Evolutionary conservation across 192 early-diverging fungal genomes (phyloP).

Genomic region (Coemansia sp.): DNA sequence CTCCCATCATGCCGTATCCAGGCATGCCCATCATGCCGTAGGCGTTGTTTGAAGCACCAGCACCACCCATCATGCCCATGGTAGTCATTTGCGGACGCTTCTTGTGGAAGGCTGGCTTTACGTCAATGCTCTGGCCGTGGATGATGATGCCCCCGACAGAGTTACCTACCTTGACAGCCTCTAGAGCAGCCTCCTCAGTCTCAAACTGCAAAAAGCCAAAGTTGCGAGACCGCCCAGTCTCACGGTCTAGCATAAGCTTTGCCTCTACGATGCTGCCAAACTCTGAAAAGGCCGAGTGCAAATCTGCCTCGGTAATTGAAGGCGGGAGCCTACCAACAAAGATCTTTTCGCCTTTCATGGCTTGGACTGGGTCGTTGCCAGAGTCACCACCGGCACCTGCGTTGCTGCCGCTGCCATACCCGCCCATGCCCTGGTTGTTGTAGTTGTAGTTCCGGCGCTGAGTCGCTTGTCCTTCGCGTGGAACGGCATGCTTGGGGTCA

Average conservation of each 20-base stretch:
- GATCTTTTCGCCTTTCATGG: slow-evolving; percentile 65
- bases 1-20: slow-evolving; percentile 31
- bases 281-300: slow-evolving; percentile 75
- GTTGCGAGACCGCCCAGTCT: slow-evolving; percentile 81
- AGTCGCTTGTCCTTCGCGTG: slow-evolving; percentile 30
- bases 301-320: slow-evolving; percentile 81
- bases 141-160: slow-evolving; percentile 33
- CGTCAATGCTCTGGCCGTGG: slow-evolving; percentile 53
- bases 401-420: slow-evolving; percentile 1
- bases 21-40: slow-evolving; percentile 23
- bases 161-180: slow-evolving; percentile 43
- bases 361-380: slow-evolving; percentile 25
- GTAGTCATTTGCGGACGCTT: slow-evolving; percentile 30
- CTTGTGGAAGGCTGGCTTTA: slow-evolving; percentile 40
- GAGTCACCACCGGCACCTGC: background rate
- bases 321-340: slow-evolving; percentile 89
- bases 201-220: slow-evolving; percentile 94
- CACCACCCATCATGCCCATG: slow-evolving; percentile 11
- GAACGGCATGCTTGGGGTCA: slow-evolving; percentile 55
- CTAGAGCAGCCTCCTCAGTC: slow-evolving; percentile 62
- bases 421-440: background rate
- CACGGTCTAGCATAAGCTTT: slow-evolving; percentile 79
- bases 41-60: background rate
- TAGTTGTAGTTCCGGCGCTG: slow-evolving; percentile 9
- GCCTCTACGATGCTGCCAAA: slow-evolving; percentile 86